Percentiles rank a stretch among this genome's conserved stretches.
phyloP scores from a whole-genome alignment of 2,329 filamentous ascomycete genomes.

The Pleomassaria siparia region DNA sequence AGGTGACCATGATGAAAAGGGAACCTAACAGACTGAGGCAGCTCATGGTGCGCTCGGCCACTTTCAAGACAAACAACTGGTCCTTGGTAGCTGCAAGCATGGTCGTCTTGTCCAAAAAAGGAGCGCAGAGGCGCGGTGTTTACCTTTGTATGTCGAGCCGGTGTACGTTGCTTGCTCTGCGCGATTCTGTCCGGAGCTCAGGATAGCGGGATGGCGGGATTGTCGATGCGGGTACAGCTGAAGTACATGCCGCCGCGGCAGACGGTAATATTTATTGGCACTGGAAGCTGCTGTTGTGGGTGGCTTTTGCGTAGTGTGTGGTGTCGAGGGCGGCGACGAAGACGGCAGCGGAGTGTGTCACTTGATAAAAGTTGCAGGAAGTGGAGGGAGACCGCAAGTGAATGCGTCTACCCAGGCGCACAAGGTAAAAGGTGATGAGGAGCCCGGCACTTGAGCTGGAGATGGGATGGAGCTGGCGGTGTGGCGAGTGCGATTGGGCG shows the following conservation, averaged over 20 bases:
- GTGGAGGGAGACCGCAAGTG: constrained; percentile 5
- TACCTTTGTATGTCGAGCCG: neutral
- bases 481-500: neutral
- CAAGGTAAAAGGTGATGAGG: neutral
- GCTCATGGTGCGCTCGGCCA: constrained; percentile 69
- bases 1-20: constrained; percentile 71
- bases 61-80: constrained; percentile 52
- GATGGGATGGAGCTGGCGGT: constrained; percentile 2
- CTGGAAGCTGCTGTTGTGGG: neutral
- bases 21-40: constrained; percentile 71
- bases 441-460: constrained; percentile 1
- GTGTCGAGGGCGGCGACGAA: too few species aligned
- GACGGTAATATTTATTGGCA: neutral
- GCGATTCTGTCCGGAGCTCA: neutral
- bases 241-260: neutral
- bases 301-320: neutral
- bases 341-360: neutral
- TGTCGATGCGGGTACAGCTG: constrained; percentile 2
- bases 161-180: neutral
- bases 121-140: neutral
- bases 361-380: constrained; percentile 7
- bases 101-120: constrained; percentile 10
- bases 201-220: neutral
- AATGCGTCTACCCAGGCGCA: constrained; percentile 2
- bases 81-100: constrained; percentile 12